Conservation (phyloP, 2,329 filamentous ascomycete genomes). For the Zymoseptoria crescenta region DNA sequence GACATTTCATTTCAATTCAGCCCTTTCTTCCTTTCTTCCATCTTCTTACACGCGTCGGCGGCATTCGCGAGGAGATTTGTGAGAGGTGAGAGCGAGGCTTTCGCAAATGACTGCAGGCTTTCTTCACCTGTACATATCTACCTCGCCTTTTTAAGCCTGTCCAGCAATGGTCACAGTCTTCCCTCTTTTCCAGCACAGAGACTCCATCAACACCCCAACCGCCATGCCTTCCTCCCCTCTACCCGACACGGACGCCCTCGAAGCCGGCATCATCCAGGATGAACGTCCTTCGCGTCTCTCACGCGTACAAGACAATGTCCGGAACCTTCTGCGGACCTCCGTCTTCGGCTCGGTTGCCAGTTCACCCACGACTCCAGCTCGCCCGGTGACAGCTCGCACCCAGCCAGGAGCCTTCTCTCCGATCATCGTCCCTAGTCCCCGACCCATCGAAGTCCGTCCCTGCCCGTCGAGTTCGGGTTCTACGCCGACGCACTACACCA, state of each 20-base stretch:
- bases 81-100: background rate
- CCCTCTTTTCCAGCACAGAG: background rate
- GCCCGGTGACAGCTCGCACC: slow-evolving; percentile 5
- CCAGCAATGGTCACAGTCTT: background rate
- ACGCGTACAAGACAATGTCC: slow-evolving; percentile 28
- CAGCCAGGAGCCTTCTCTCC: background rate
- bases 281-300: slow-evolving; percentile 18
- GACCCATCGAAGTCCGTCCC: slow-evolving; percentile 12
- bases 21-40: background rate
- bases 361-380: slow-evolving; percentile 13
- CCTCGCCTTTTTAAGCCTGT: background rate
- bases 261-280: slow-evolving; percentile 29
- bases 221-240: slow-evolving; percentile 16
- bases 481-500: background rate
- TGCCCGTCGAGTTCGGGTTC: slow-evolving; percentile 13
- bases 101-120: background rate
- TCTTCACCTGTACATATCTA: background rate
- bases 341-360: slow-evolving; percentile 19
- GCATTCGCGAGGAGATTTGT: background rate
- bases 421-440: background rate
- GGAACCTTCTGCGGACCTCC: slow-evolving; percentile 26
- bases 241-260: slow-evolving; percentile 26
- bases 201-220: background rate
- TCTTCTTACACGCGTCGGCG: background rate
- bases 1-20: background rate